phyloP scores from a whole-genome alignment of 2,329 filamentous ascomycete species.

The Botrytis medusae region DNA sequence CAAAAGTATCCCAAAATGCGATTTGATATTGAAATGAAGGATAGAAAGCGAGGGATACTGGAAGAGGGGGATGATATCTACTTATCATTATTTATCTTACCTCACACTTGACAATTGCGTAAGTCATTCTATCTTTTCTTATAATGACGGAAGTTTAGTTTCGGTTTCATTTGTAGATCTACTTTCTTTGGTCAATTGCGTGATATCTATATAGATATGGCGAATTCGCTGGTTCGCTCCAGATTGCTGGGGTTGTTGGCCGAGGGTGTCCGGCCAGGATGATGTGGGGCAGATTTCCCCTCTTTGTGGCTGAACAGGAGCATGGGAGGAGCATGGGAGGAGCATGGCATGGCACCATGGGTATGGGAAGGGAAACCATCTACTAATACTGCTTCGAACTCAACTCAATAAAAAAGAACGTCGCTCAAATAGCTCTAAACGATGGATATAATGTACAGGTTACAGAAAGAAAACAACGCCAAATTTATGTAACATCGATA shows the following conservation, averaged over 20 bases:
- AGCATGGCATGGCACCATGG: too few species aligned
- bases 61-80: background rate
- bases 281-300: conserved; percentile 2
- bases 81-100: conserved; percentile 4
- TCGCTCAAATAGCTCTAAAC: background rate
- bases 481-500: background rate
- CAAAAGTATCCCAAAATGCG: background rate
- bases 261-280: background rate
- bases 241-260: conserved; percentile 5
- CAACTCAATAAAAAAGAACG: background rate
- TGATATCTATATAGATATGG: conserved; percentile 19
- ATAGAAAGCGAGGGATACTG: background rate
- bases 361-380: too few species aligned
- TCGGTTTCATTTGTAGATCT: conserved; percentile 17
- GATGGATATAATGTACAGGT: background rate
- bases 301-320: background rate
- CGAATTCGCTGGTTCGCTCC: conserved; percentile 3
- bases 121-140: background rate
- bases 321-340: background rate
- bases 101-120: background rate
- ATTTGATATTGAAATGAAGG: background rate
- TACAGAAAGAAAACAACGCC: background rate
- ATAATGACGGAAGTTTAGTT: background rate
- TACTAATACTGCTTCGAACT: background rate
- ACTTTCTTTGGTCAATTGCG: conserved; percentile 17